phyloP scores from a whole-genome alignment of 345 rosid genomes.

The Linum lewisii region DNA sequence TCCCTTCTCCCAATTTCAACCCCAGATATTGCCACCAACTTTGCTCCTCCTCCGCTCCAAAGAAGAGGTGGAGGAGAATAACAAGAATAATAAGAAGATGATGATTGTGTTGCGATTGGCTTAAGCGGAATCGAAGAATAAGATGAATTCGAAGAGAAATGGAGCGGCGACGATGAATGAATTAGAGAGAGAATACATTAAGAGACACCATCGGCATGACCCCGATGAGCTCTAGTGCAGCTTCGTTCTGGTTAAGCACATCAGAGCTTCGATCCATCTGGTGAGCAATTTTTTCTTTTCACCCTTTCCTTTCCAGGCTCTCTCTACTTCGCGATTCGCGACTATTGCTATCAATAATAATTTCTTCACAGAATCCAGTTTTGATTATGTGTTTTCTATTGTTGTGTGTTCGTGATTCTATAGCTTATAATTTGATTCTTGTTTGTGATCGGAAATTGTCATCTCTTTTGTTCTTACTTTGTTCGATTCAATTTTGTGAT shows the following conservation, averaged over 20 bases:
- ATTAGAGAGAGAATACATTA: not conserved
- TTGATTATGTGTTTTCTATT: too few relatives aligned
- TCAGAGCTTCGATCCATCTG: conserved; percentile 10
- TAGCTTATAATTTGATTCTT: too few relatives aligned
- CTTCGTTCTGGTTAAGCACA: conserved; percentile 7
- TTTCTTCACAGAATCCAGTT: too few relatives aligned
- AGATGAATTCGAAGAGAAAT: not conserved
- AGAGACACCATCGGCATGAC: conserved; percentile 11
- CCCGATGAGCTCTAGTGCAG: conserved; percentile 5
- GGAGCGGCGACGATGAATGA: not conserved
- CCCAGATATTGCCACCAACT: too few relatives aligned
- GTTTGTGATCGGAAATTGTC: too few relatives aligned
- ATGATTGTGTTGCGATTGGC: not conserved
- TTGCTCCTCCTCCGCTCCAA: too few relatives aligned
- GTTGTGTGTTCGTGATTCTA: too few relatives aligned
- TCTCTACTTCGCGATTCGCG: not conserved
- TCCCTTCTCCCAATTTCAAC: too few relatives aligned
- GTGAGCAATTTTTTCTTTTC: not conserved
- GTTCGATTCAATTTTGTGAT: too few relatives aligned
- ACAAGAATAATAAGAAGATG: not conserved
- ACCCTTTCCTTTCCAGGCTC: not conserved
- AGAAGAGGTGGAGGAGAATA: not conserved
- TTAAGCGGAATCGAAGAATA: not conserved
- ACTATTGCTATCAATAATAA: too few relatives aligned
- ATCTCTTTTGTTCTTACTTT: too few relatives aligned